Evolutionary conservation across 2,329 filamentous ascomycete genomes (phyloP).

Genomic region (Beauveria asiatica): DNA sequence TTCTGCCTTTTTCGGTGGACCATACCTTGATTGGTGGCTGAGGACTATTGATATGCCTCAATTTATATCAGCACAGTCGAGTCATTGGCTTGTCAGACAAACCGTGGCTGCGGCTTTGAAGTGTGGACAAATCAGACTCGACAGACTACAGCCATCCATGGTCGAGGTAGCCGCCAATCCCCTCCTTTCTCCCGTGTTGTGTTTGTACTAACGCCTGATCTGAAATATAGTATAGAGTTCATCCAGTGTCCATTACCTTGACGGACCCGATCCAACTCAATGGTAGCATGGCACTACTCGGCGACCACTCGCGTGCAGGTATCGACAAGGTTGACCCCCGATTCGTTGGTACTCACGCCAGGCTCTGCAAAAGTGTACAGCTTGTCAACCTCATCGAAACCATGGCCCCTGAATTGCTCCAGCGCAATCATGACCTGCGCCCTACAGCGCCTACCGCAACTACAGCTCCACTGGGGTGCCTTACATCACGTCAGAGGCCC

Average conservation of each 20-base stretch:
- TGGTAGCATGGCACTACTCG: constrained; percentile 19
- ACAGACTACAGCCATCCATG: constrained; percentile 19
- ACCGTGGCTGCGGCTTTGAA: no score
- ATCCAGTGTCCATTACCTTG: not conserved
- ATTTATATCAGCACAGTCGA: no score
- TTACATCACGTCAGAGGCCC: no score
- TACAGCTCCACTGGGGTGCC: no score
- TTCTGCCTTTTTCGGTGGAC: not conserved
- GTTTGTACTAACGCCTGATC: not conserved
- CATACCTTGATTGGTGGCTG: not conserved
- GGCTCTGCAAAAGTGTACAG: no score
- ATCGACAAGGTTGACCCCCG: constrained; percentile 20
- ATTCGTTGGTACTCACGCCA: constrained; percentile 22
- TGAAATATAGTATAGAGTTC: constrained; percentile 6
- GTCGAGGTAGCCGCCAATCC: constrained; percentile 18
- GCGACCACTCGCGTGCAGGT: constrained; percentile 22
- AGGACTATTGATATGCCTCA: no score
- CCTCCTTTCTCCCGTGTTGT: no score
- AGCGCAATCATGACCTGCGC: no score
- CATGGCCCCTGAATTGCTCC: not conserved
- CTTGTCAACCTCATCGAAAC: constrained; percentile 16
- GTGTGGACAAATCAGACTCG: constrained; percentile 14
- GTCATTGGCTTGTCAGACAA: no score
- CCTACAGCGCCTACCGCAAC: no score
- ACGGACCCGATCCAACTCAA: constrained; percentile 16